Percentiles rank a stretch among this genome's conserved stretches.
These are phyloP conservation scores for Botrytis medusae DNA, from an alignment of 2,329 filamentous ascomycete genomes.

Conservation along the genomic window DNA sequence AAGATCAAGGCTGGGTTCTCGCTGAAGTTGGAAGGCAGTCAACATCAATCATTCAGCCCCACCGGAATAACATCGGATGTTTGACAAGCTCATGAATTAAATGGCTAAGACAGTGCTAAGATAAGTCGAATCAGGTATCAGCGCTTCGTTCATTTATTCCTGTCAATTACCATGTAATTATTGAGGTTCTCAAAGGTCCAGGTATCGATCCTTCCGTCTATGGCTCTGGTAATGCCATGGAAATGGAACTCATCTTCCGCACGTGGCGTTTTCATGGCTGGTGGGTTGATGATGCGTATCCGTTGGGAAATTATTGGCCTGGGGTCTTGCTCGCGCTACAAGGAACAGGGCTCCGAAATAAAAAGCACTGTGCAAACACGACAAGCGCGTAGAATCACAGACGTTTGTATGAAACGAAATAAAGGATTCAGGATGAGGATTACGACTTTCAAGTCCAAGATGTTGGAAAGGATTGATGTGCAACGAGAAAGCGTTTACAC, in stretches of 20 bases:
- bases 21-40: not conserved
- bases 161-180: not conserved
- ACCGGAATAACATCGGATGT: conserved; percentile 2
- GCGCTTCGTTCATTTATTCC: conserved; percentile 6
- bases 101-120: not conserved
- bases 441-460: not conserved
- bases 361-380: conserved; percentile 3
- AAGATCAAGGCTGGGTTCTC: not conserved
- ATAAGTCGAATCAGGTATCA: conserved; percentile 6
- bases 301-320: not conserved
- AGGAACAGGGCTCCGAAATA: not conserved
- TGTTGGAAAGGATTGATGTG: not conserved
- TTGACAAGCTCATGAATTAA: not conserved
- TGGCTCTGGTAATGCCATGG: not conserved
- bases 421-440: conserved; percentile 17
- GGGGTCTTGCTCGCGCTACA: conserved; percentile 4
- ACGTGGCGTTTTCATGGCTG: conserved; percentile 12
- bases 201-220: conserved; percentile 12
- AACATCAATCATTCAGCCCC: not conserved
- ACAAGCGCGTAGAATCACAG: not conserved
- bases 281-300: not conserved
- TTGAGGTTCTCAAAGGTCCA: not conserved
- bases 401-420: conserved; percentile 7
- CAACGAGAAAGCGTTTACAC: not conserved
- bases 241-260: not conserved